These are phyloP conservation scores for Penicillium tannophilum DNA, from an alignment of 495 filamentous ascomycete genomes.

Conservation along the genomic window DNA sequence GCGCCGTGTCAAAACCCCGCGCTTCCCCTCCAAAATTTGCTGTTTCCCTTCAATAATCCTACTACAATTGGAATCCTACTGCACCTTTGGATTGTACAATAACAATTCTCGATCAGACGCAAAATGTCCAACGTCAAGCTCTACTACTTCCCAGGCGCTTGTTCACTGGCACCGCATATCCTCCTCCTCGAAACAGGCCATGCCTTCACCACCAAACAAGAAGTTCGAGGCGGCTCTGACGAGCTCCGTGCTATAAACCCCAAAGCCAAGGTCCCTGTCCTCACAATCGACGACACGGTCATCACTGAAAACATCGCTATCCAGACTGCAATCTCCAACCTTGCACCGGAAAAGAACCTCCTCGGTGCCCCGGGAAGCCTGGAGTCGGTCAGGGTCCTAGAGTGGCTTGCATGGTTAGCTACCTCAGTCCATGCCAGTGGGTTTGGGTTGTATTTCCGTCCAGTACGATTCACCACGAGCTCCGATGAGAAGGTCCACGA, in stretches of 20 bases:
- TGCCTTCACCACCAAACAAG: not conserved
- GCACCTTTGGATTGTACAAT: not conserved
- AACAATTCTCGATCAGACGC: not conserved
- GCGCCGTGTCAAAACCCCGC: too few relatives aligned
- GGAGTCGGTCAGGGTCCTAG: not conserved
- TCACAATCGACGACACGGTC: not conserved
- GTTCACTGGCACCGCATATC: conserved; percentile 1
- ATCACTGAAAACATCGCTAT: conserved; percentile 1
- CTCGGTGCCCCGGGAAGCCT: not conserved
- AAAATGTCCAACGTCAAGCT: not conserved
- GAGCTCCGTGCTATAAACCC: not conserved
- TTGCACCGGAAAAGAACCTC: not conserved
- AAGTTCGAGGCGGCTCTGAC: not conserved
- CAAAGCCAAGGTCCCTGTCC: conserved; percentile 1
- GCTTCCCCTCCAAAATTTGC: too few relatives aligned
- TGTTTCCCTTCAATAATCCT: too few relatives aligned
- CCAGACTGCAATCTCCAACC: not conserved
- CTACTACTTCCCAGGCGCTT: conserved; percentile 1
- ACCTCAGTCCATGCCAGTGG: not conserved
- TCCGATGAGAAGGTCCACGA: not conserved
- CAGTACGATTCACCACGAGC: not conserved
- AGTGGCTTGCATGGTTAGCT: conserved; percentile 1
- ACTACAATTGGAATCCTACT: not conserved
- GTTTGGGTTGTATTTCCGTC: not conserved
- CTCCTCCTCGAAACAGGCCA: not conserved